Percentiles rank a stretch among this genome's conserved stretches.
phyloP scores from a whole-genome alignment of 768 basidiomycete species.

The Mycena belliarum region DNA sequence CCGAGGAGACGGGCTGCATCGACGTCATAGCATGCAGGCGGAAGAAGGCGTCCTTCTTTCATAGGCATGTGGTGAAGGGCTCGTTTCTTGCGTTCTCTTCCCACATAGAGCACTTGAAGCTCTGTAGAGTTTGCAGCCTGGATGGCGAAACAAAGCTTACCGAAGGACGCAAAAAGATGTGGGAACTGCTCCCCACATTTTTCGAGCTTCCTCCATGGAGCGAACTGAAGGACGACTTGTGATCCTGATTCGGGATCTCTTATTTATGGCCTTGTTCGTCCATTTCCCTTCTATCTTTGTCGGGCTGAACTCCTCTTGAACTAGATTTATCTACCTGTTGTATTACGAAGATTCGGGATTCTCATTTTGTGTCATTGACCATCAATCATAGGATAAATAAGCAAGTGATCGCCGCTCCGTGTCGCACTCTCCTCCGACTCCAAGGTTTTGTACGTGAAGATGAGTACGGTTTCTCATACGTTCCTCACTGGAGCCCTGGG shows the following conservation, averaged over 20 bases:
- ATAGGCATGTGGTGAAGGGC: background rate
- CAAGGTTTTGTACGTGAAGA: no score
- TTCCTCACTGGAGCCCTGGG: no score
- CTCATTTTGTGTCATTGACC: no score
- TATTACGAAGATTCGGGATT: no score
- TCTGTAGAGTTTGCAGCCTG: constrained; percentile 3
- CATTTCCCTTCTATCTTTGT: background rate
- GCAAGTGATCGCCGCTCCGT: no score
- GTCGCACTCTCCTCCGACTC: no score
- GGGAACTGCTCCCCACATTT: constrained; percentile 15
- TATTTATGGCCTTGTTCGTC: background rate
- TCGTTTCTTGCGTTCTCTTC: background rate
- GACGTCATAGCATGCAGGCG: background rate
- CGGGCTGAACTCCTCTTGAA: no score
- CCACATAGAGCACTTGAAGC: background rate
- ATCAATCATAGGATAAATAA: no score
- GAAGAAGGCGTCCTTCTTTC: constrained; percentile 1
- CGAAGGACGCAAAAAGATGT: constrained; percentile 15
- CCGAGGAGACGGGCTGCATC: background rate
- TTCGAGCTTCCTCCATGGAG: constrained; percentile 19
- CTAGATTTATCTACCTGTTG: no score
- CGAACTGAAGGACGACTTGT: constrained; percentile 14
- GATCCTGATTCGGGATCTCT: background rate
- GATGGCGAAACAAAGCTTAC: constrained; percentile 1
- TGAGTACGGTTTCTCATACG: no score